These are phyloP conservation scores for Fusarium paranaense DNA, from an alignment of 2,329 filamentous ascomycete species.

Conservation along the genomic window DNA sequence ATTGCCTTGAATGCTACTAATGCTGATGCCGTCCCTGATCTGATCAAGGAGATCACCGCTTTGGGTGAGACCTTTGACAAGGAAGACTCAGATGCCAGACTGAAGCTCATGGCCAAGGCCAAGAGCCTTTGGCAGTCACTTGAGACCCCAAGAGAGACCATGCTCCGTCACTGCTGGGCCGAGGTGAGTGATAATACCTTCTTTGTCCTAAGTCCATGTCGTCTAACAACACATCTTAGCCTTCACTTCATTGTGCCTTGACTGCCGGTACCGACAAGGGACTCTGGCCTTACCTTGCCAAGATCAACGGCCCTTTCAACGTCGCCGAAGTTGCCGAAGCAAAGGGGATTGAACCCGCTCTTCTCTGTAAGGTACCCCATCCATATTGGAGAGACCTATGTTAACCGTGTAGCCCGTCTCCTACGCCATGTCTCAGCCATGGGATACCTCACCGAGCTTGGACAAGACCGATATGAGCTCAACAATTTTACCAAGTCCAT, in stretches of 20 bases:
- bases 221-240: conserved; percentile 14
- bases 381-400: fast-evolving
- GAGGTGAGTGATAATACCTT: conserved; percentile 44
- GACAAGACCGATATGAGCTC: conserved; percentile 49
- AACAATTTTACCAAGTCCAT: conserved; percentile 54
- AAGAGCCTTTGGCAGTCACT: conserved; percentile 49
- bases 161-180: conserved; percentile 60
- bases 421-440: conserved; percentile 54
- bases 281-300: conserved; percentile 50
- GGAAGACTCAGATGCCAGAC: conserved; percentile 36
- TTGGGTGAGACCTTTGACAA: neutral
- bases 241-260: conserved; percentile 41
- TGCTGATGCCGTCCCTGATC: conserved; percentile 13
- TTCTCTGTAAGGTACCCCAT: neutral
- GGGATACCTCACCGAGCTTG: conserved; percentile 53
- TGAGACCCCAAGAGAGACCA: conserved; percentile 61
- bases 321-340: conserved; percentile 46
- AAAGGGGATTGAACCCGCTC: conserved; percentile 11
- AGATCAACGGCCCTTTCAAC: conserved; percentile 47
- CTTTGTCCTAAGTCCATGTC: neutral
- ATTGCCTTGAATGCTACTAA: conserved; percentile 29
- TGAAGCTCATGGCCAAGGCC: conserved; percentile 50
- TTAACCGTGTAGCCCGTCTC: conserved; percentile 41
- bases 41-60: conserved; percentile 24
- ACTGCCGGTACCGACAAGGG: conserved; percentile 51